Conservation (phyloP, 2,329 filamentous ascomycete species). For the Aspergillus pseudotamarii region DNA sequence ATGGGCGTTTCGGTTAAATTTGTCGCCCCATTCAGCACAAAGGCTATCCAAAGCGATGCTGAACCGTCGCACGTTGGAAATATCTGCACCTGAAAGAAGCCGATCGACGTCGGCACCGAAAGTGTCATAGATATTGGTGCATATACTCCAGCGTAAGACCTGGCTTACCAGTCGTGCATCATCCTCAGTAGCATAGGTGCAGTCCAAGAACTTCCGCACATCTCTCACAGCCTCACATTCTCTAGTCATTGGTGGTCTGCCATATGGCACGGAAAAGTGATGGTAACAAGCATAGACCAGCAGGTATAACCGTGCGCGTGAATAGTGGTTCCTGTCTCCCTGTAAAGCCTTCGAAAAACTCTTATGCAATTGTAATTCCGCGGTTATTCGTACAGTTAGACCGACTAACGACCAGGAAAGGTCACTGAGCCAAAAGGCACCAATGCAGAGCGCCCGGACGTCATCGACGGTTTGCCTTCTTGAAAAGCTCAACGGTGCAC, state of each 20-base stretch:
- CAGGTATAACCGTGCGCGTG: slow-evolving; percentile 34
- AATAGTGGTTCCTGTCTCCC: slow-evolving; percentile 24
- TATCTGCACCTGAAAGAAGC: slow-evolving; percentile 16
- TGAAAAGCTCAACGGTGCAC: slow-evolving; percentile 46
- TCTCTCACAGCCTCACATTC: slow-evolving; percentile 36
- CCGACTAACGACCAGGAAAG: slow-evolving; percentile 32
- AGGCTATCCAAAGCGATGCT: slow-evolving; percentile 25
- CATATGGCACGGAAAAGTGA: slow-evolving; percentile 42
- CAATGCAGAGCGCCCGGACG: slow-evolving; percentile 52
- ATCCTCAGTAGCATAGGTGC: slow-evolving; percentile 34
- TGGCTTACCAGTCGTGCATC: slow-evolving; percentile 39
- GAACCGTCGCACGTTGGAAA: slow-evolving; percentile 24
- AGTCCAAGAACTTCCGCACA: slow-evolving; percentile 31
- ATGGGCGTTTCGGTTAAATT: slow-evolving; percentile 35
- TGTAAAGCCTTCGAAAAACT: slow-evolving; percentile 26
- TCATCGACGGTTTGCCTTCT: slow-evolving; percentile 46
- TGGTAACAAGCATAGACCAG: slow-evolving; percentile 43
- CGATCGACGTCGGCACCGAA: slow-evolving; percentile 37
- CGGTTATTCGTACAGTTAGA: slow-evolving; percentile 25
- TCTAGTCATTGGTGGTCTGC: slow-evolving; percentile 38
- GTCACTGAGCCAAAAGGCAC: slow-evolving; percentile 54
- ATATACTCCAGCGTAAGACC: slow-evolving; percentile 36
- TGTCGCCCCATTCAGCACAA: slow-evolving; percentile 25
- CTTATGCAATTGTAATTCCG: slow-evolving; percentile 28
- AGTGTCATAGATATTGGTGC: slow-evolving; percentile 35